phyloP scores from a whole-genome alignment of 2,329 filamentous ascomycete genomes.

The Dothistroma pini region DNA sequence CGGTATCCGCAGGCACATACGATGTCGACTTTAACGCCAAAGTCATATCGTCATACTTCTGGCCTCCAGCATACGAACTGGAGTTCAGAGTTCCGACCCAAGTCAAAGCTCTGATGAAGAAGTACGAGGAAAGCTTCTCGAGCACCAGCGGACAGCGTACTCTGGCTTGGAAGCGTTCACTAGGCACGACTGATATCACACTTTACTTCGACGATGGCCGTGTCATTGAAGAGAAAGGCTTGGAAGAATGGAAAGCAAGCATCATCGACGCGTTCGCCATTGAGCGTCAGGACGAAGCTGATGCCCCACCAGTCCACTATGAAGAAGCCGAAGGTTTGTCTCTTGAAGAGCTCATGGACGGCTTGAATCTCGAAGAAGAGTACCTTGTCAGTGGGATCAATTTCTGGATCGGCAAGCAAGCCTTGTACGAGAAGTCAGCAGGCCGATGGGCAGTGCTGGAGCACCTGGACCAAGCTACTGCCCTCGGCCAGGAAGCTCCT shows the following conservation, averaged over 20 bases:
- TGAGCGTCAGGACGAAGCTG: constrained; percentile 39
- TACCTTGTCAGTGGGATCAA: constrained; percentile 63
- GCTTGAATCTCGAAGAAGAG: constrained; percentile 69
- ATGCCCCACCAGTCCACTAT: constrained; percentile 8
- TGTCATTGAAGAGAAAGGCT: constrained; percentile 60
- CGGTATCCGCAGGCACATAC: constrained; percentile 1
- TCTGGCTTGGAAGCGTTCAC: constrained; percentile 79
- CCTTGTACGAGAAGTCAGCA: constrained; percentile 54
- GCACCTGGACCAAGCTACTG: constrained; percentile 45
- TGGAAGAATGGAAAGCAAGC: constrained; percentile 79
- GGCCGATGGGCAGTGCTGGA: constrained; percentile 67
- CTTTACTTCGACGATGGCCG: constrained; percentile 79
- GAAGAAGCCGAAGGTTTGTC: constrained; percentile 29
- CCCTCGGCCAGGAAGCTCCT: constrained; percentile 36
- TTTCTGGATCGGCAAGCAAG: constrained; percentile 68
- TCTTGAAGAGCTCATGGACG: constrained; percentile 45
- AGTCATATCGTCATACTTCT: constrained; percentile 88
- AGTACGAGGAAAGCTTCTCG: constrained; percentile 74
- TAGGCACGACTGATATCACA: constrained; percentile 70
- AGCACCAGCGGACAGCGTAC: constrained; percentile 77
- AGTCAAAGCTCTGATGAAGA: constrained; percentile 59
- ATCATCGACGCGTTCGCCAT: constrained; percentile 74
- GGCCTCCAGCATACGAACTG: constrained; percentile 75
- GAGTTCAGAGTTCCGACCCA: constrained; percentile 60
- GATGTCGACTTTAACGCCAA: constrained; percentile 45